A percentile compares a stretch with the other conserved stretches of the same genome.
These are phyloP conservation scores for Pleurozium schreberi DNA, from an alignment of 225 moss, liverwort and hornwort species.

Conservation along the genomic window DNA sequence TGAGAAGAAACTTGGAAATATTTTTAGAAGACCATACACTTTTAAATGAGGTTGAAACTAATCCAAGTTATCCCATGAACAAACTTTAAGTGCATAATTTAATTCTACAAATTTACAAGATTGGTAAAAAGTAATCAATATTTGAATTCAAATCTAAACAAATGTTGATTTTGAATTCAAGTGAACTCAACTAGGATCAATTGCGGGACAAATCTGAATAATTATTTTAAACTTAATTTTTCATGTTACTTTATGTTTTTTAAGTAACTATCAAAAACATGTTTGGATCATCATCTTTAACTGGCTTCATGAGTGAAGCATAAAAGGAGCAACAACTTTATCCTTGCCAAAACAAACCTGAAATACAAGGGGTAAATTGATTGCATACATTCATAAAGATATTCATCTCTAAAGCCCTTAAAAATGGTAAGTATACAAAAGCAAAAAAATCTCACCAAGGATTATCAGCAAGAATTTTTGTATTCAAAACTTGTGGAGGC, in stretches of 20 bases:
- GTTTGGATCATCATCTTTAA: background rate
- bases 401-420: background rate
- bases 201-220: background rate
- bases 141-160: background rate
- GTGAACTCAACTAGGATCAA: background rate
- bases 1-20: background rate
- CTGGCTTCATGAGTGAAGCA: background rate
- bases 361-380: background rate
- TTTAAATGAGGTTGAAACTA: conserved; percentile 7
- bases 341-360: background rate
- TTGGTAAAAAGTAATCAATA: background rate
- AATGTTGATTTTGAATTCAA: no score
- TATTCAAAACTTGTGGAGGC: background rate
- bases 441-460: conserved; percentile 10
- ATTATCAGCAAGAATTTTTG: conserved; percentile 8
- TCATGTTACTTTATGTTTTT: no score
- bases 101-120: no score
- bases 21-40: background rate
- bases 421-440: background rate
- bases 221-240: background rate
- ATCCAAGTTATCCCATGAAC: background rate
- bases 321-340: background rate
- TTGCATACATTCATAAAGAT: background rate
- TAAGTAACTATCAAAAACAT: background rate
- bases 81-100: background rate